phyloP scores from a whole-genome alignment of 179 eudicot species.

The Beta lomatogona region DNA sequence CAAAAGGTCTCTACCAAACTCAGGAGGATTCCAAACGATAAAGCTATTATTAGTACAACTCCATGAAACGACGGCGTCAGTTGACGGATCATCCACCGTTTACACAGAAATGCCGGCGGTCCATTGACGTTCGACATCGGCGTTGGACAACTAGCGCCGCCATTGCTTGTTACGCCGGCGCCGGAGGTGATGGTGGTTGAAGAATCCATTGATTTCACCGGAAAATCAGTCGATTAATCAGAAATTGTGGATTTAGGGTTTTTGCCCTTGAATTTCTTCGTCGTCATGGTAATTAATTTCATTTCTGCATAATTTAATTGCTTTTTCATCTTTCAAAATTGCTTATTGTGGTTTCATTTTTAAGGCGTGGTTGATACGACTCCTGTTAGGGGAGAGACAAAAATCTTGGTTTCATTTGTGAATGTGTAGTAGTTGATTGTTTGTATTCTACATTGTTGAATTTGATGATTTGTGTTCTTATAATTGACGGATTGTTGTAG shows the following conservation, averaged over 20 bases:
- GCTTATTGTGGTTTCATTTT: too few species aligned
- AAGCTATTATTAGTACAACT: slow-evolving; percentile 67
- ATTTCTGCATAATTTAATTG: too few species aligned
- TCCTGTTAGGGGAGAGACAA: too few species aligned
- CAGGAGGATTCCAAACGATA: slow-evolving; percentile 85
- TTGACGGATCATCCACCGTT: slow-evolving; percentile 76
- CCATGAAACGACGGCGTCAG: slow-evolving; percentile 75
- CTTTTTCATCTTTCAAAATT: too few species aligned
- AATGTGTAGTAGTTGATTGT: too few species aligned
- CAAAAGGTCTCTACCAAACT: slow-evolving; percentile 63
- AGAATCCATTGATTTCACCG: slow-evolving; percentile 5
- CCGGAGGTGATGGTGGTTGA: not conserved
- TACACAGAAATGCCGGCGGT: slow-evolving; percentile 73
- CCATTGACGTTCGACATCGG: slow-evolving; percentile 49
- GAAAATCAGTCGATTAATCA: not conserved
- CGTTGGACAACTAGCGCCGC: slow-evolving; percentile 14
- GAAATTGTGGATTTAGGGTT: slow-evolving; percentile 16
- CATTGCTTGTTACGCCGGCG: slow-evolving; percentile 1
- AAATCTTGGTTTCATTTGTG: too few species aligned
- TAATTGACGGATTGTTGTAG: too few species aligned
- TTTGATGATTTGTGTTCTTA: too few species aligned
- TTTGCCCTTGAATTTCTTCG: not conserved
- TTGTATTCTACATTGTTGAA: too few species aligned
- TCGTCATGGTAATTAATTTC: too few species aligned
- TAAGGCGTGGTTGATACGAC: too few species aligned